Base-by-base conservation (phyloP, 2,329 filamentous ascomycete species). In the Chaetomiaceae sp. region DNA sequence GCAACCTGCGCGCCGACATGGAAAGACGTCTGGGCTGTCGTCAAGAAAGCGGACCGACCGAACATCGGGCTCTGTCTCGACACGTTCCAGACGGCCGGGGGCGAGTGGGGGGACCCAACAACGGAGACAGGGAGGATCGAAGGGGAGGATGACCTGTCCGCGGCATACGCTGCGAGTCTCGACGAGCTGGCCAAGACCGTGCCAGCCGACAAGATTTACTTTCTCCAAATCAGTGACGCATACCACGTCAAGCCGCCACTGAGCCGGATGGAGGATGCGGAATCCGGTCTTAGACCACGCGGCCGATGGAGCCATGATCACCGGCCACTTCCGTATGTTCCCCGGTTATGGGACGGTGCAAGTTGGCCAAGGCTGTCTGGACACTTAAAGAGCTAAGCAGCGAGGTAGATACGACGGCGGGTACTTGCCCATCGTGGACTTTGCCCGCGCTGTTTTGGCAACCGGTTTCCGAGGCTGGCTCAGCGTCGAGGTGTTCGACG, bases 21-120 rank as follows among this genome's bases (percentile, higher is more conserved):
- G 86, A 76, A 74, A 52, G 73, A 81, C 39, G 81, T 82, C 0
- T 89, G 83, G 83, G 67, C 76, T 2, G 81, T 89, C 11, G 81
- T 87, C 4, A 59, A 75, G 51, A 70, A 70, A 36, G 82, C 81
- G 2, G 67, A 86, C 53, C 65, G 80, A 3, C 69, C 72, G 0
- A 89, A 90, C 50, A 69, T 88, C 10, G 85, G 86, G 0, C 67
- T 90, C 0, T 90, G 85, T 54, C 73, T 91, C 1, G 85, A 91
- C 56, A 89, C 84, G 0, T 90, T 90, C 65, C 84, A 90, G 60
- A 83, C 77, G 2, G 82, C 78, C 0, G 85, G 84, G 0, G 77
- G 81, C 1, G 84, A 90, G 59, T 89, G 78, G 75, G 85, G 71
- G 0, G 84, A 89, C 54, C 86, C 86, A 0, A 82, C 76, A 0